Evolutionary conservation across 2,329 filamentous ascomycete species (phyloP).

Genomic region (Zasmidium angulare): DNA sequence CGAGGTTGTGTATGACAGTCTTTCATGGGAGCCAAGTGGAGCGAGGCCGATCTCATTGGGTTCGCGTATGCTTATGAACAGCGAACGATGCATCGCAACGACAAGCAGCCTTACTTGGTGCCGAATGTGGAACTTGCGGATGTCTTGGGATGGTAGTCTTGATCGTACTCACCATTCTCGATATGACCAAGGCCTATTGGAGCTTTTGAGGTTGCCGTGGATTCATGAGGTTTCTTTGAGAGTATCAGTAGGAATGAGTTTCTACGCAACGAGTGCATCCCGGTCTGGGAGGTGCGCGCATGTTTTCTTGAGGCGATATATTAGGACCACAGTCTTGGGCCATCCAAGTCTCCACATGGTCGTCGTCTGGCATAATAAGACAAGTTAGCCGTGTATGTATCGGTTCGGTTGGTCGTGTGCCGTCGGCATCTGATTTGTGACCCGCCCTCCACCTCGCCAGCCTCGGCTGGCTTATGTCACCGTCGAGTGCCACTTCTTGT

Average conservation of each 20-base stretch:
- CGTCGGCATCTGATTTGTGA: not conserved
- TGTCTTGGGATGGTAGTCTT: constrained; percentile 34
- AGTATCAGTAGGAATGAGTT: too few relatives aligned
- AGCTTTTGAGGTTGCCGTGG: too few relatives aligned
- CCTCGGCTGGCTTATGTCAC: not conserved
- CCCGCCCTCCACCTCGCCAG: not conserved
- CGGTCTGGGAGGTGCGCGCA: too few relatives aligned
- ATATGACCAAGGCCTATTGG: too few relatives aligned
- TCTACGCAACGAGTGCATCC: too few relatives aligned
- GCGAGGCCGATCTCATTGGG: constrained; percentile 62
- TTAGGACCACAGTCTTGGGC: too few relatives aligned
- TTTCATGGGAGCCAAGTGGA: constrained; percentile 62
- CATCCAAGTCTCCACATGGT: too few relatives aligned
- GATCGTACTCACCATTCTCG: not conserved
- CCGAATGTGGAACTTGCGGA: constrained; percentile 51
- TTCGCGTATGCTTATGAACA: constrained; percentile 71
- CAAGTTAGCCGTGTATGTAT: too few relatives aligned
- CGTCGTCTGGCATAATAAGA: too few relatives aligned
- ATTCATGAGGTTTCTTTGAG: too few relatives aligned
- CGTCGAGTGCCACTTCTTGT: not conserved
- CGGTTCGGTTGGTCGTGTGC: not conserved
- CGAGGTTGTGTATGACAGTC: constrained; percentile 25
- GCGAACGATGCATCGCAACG: constrained; percentile 50
- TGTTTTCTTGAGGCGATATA: too few relatives aligned
- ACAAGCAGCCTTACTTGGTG: constrained; percentile 50